phyloP scores from a whole-genome alignment of 164 flowering plant genomes.

The Magnolia officinalis region DNA sequence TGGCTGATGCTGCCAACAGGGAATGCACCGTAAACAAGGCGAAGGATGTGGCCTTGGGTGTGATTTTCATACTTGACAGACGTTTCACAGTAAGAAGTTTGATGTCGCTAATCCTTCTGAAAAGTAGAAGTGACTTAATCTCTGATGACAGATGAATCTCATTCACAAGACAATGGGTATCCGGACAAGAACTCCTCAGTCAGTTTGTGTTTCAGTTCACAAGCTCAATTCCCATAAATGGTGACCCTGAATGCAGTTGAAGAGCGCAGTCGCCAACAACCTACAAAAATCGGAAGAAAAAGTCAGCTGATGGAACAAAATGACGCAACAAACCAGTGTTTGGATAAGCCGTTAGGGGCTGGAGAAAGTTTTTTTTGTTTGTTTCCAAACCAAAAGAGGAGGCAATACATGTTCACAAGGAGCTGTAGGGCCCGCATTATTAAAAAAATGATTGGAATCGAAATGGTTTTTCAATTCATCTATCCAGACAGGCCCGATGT shows the following conservation, averaged over 20 bases:
- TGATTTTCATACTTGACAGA: neutral
- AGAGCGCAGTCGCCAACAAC: constrained; percentile 86
- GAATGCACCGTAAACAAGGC: neutral
- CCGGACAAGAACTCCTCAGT: neutral
- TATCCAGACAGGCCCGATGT: neutral
- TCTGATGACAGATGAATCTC: neutral
- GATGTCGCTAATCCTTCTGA: too few relatives aligned
- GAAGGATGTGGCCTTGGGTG: neutral
- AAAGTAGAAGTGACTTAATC: neutral
- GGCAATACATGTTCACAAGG: neutral
- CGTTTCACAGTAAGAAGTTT: neutral
- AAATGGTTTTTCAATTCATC: neutral
- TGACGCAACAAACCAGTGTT: neutral
- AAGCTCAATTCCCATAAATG: constrained; percentile 59
- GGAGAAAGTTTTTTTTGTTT: neutral
- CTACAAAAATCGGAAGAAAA: constrained; percentile 22
- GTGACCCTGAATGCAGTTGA: constrained; percentile 63
- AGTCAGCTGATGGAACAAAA: neutral
- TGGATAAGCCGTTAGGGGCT: too few relatives aligned
- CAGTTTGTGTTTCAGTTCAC: constrained; percentile 44
- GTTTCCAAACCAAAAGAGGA: neutral
- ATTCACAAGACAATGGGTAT: neutral
- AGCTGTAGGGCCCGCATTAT: neutral
- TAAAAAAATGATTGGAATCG: neutral
- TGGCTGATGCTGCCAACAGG: neutral